A percentile compares a stretch with the other conserved stretches of the same genome.
These are phyloP conservation scores for Mesostigma viride DNA, from an alignment of 139 green algal species.

Conservation along the genomic window DNA sequence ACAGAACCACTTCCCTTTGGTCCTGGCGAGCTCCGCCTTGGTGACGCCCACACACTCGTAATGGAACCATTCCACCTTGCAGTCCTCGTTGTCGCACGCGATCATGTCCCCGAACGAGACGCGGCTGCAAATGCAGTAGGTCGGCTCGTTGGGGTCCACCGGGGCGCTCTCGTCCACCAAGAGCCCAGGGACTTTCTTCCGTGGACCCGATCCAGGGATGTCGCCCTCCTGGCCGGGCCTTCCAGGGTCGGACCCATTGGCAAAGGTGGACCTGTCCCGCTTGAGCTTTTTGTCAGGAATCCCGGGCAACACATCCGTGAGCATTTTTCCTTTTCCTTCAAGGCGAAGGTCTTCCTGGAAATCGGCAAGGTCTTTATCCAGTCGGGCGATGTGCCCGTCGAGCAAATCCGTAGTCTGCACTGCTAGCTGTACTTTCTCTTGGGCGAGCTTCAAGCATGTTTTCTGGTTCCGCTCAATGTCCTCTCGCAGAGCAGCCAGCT, in stretches of 20 bases:
- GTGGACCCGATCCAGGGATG: conserved; percentile 9
- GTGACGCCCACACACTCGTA: conserved; percentile 33
- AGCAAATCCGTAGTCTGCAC: conserved; percentile 34
- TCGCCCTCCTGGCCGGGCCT: neutral
- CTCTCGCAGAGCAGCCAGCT: neutral
- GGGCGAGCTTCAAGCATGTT: conserved; percentile 14
- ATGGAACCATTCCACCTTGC: conserved; percentile 41
- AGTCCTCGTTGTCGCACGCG: conserved; percentile 38
- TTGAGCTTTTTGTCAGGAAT: conserved; percentile 10
- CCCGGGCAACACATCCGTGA: neutral
- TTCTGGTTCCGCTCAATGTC: conserved; percentile 14
- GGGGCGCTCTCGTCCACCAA: conserved; percentile 20
- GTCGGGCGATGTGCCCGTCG: conserved; percentile 31
- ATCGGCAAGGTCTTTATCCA: conserved; percentile 32
- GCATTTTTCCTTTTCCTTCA: conserved; percentile 21
- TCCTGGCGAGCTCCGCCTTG: conserved; percentile 1
- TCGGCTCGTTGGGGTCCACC: conserved; percentile 43
- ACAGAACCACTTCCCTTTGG: conserved; percentile 33
- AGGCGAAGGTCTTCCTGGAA: conserved; percentile 39
- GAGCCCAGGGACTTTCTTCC: conserved; percentile 5
- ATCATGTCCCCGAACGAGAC: conserved; percentile 45
- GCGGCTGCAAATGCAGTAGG: conserved; percentile 39
- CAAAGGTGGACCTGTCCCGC: neutral
- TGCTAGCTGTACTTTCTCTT: conserved; percentile 38
- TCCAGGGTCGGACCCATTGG: neutral